Evolutionary conservation across 2,329 filamentous ascomycete genomes (phyloP).

Genomic region (Nannizzia gypsea): DNA sequence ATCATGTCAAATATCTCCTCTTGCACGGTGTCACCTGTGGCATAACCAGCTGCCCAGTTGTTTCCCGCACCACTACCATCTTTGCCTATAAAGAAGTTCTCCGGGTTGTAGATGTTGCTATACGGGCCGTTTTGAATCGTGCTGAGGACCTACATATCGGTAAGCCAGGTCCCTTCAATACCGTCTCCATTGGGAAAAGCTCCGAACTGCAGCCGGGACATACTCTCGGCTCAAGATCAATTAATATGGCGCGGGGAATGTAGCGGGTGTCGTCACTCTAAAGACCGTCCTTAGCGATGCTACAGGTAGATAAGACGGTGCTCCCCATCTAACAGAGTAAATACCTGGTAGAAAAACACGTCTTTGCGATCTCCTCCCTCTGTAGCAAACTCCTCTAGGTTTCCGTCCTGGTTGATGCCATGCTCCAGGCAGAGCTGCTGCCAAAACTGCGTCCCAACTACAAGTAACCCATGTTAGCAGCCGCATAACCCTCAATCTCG

Average conservation of each 20-base stretch:
- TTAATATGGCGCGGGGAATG: constrained; percentile 87
- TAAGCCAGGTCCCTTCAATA: not conserved
- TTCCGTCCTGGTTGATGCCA: constrained; percentile 93
- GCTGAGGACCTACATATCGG: constrained; percentile 57
- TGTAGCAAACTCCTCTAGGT: constrained; percentile 93
- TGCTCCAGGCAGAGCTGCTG: constrained; percentile 97
- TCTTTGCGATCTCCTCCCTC: constrained; percentile 97
- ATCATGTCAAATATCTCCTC: constrained; percentile 99
- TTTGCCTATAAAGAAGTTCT: constrained; percentile 96
- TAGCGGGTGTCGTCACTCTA: constrained; percentile 96
- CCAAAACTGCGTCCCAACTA: constrained; percentile 97
- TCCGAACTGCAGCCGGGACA: constrained; percentile 13
- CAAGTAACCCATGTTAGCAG: constrained; percentile 3
- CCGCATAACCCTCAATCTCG: not conserved
- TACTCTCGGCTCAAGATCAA: constrained; percentile 87
- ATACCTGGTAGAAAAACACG: constrained; percentile 86
- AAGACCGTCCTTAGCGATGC: not conserved
- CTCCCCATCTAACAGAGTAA: not conserved
- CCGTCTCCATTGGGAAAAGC: not conserved
- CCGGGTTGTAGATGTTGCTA: constrained; percentile 98
- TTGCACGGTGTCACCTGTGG: constrained; percentile 78
- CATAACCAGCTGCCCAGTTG: constrained; percentile 96
- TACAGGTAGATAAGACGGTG: not conserved
- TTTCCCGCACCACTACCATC: constrained; percentile 89
- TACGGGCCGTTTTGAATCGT: constrained; percentile 87